These are phyloP conservation scores for Oenanthe sinensis DNA, from an alignment of 129 eudicot genomes.

Conservation along the genomic window DNA sequence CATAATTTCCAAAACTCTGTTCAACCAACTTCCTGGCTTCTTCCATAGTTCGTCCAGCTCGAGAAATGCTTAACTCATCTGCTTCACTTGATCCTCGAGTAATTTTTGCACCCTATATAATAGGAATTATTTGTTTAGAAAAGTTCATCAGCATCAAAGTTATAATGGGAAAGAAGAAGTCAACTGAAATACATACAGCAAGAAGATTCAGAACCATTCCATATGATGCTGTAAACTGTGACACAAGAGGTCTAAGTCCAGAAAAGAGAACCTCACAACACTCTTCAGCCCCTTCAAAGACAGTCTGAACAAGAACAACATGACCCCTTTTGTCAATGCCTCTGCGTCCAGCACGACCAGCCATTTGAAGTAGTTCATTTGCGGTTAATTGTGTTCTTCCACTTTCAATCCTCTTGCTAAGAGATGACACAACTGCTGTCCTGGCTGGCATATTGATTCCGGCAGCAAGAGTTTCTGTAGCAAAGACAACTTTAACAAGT, in stretches of 20 bases:
- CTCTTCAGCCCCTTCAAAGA: constrained; percentile 94
- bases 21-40: constrained; percentile 96
- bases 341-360: constrained; percentile 99
- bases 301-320: constrained; percentile 89
- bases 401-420: constrained; percentile 84
- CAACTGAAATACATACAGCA: constrained; percentile 46
- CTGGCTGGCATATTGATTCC: constrained; percentile 99
- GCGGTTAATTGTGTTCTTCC: constrained; percentile 69
- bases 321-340: constrained; percentile 93
- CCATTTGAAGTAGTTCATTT: constrained; percentile 97
- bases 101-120: constrained; percentile 75
- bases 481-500: constrained; percentile 86
- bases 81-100: constrained; percentile 49
- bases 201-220: constrained; percentile 99
- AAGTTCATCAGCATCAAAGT: constrained; percentile 9
- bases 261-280: constrained; percentile 82
- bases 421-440: constrained; percentile 88
- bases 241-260: constrained; percentile 91
- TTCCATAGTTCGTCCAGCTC: constrained; percentile 77
- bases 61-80: constrained; percentile 40
- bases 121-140: constrained; percentile 12
- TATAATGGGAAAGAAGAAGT: neutral
- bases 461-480: constrained; percentile 98
- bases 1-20: constrained; percentile 96
- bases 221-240: constrained; percentile 96